Evolutionary conservation across 2,329 filamentous ascomycete species (phyloP), one percentile per base, ranked within the genome.

Genomic region (Hypoxylon sp.): DNA sequence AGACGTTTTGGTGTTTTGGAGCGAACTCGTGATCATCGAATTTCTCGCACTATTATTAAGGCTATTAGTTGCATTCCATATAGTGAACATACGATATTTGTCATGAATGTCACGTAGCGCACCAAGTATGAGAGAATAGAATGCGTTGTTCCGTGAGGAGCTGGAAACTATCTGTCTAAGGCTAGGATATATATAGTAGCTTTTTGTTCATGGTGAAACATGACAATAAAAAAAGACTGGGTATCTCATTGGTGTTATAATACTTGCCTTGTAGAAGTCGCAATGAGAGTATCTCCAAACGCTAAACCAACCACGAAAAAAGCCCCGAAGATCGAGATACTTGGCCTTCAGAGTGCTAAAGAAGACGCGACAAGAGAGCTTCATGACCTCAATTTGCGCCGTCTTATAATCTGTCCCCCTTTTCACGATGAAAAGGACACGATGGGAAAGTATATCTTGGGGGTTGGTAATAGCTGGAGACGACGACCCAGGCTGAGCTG

Each of bases 241-340:
- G 17, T 39, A 9, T 53, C 29, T 31, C 1, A 24, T 39, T 11
- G 22, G 9, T 29, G 11, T 57, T 37, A 48, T 24, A 11, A 10
- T 57, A 47, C 52, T 26, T 57, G 26, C 53, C 60, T 24, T 57
- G 19, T 63, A 63, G 13, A 63, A 63, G 35, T 63, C 60, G 8
- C 60, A 63, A 24, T 63, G 53, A 19, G 60, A 63, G 24, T 57
- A 63, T 57, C 46, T 35, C 60, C 53, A 63, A 5, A 63, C 47
- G 9, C 60, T 57, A 5, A 57, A 47, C 60, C 53, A 52, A 4
- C 10, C n/a, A 29, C 46, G 47, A 5, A 63, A 10, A 22, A 37
- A 52, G 0, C 60, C 53, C 10, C 60, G 60, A 37, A 57, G 44
- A n/a, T 13, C 26, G 6, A 52, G 52, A 42, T 63, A 63, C 1